Conservation (phyloP, 768 basidiomycete genomes). For the Sutorius australiensis region DNA sequence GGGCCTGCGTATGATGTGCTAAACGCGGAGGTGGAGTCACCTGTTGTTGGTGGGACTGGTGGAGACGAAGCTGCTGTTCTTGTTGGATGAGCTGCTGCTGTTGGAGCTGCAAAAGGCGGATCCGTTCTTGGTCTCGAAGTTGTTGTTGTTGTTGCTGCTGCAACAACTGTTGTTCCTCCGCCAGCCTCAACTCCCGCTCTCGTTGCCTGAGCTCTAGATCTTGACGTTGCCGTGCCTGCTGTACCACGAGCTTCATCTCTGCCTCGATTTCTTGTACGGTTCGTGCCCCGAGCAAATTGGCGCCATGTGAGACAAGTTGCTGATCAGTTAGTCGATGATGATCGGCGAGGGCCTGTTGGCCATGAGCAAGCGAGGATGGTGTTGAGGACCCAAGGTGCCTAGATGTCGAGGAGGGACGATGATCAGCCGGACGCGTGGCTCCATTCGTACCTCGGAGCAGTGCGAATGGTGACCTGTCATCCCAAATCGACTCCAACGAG, state of each 20-base stretch:
- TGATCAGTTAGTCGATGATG: conserved; percentile 36
- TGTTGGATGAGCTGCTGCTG: conserved; percentile 36
- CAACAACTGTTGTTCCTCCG: conserved; percentile 36
- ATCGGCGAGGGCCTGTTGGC: conserved; percentile 31
- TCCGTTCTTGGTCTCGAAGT: conserved; percentile 40
- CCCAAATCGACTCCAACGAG: conserved; percentile 76
- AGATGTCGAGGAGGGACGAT: conserved; percentile 24
- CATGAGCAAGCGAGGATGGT: conserved; percentile 21
- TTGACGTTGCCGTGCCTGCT: conserved; percentile 39
- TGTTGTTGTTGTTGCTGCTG: conserved; percentile 31
- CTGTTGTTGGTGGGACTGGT: conserved; percentile 36
- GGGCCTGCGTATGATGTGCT: conserved; percentile 37
- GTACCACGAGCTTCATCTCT: conserved; percentile 69
- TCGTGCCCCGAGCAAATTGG: conserved; percentile 41
- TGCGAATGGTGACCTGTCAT: conserved; percentile 74
- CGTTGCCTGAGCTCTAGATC: conserved; percentile 45
- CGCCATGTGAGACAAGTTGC: conserved; percentile 31
- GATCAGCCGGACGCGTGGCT: conserved; percentile 37
- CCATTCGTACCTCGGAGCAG: conserved; percentile 57
- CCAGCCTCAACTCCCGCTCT: conserved; percentile 38
- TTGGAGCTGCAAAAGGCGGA: conserved; percentile 42
- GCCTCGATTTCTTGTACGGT: conserved; percentile 82
- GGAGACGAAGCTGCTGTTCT: conserved; percentile 37
- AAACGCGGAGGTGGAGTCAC: conserved; percentile 68
- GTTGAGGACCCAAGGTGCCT: conserved; percentile 24